Base-by-base conservation (phyloP, 805 yeast species). In the Pichia nakasei region DNA sequence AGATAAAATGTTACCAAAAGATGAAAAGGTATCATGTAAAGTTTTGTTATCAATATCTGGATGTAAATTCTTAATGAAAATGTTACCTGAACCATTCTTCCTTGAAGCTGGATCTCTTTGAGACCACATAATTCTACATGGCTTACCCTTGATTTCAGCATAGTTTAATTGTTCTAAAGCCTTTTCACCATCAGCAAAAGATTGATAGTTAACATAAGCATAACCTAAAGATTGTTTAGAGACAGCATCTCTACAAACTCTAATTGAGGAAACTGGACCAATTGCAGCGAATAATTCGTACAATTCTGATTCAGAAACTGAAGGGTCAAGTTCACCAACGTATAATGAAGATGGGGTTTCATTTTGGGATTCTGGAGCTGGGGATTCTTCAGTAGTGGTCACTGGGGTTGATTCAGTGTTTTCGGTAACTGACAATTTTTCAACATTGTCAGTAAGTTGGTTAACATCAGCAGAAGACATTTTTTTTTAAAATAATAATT, bases 71-170 rank as follows among this genome's bases (percentile, higher is more conserved):
- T 93, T 93, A 75, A 93, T 91, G 80, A 84, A 93, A 55, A 93
- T 82, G 78, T 93, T 93, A 63, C 96, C 97, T 52, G 86, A 83
- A 67, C 97, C 97, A 63, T 82, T 82, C 76, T 82, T 86, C 78
- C 98, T 85, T 60, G 81, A 68, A 50, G 96, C 77, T 53, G 98
- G 97, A 67, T 93, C 97, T 73, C 97, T 87, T 76, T 93, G 97
- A 56, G 97, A 88, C 97, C 97, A 88, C 97, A 93, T 93, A 74
- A 93, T 91, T 71, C 98, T 87, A 73, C 97, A 88, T 60, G 96
- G 88, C 63, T 83, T 86, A 63, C 96, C 97, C 69, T 89, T 89
- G 72, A 93, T 81, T 60, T 80, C 80, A 48, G 88, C 70, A 76
- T 93, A 93, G 86, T 91, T 93, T 70, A 93, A 79, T 70, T 87